phyloP scores from a whole-genome alignment of 768 basidiomycete species.

The Xerocomellus dryophilus region DNA sequence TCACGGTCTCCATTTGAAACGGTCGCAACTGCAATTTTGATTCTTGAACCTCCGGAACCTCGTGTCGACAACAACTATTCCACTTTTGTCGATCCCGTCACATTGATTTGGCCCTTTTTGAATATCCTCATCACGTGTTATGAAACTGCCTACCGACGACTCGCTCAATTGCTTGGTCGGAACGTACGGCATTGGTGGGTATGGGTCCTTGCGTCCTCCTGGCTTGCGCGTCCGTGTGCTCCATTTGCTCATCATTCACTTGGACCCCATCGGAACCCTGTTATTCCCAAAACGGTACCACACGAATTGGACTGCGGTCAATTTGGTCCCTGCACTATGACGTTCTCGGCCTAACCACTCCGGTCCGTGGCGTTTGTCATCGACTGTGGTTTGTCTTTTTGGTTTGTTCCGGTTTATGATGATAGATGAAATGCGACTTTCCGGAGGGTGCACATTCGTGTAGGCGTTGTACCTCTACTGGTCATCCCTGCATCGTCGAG shows the following conservation, averaged over 20 bases:
- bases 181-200: conserved; percentile 7
- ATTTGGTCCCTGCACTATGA: conserved; percentile 8
- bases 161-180: conserved; percentile 14
- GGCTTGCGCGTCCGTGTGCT: not conserved
- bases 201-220: conserved; percentile 2
- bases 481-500: conserved; percentile 80
- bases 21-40: conserved; percentile 22
- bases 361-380: conserved; percentile 1
- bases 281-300: conserved; percentile 13
- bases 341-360: conserved; percentile 3
- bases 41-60: conserved; percentile 28
- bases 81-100: conserved; percentile 6
- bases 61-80: conserved; percentile 15
- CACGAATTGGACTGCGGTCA: conserved; percentile 5
- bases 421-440: conserved; percentile 85
- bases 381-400: conserved; percentile 12
- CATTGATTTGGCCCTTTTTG: not conserved
- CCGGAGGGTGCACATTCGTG: conserved; percentile 71
- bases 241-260: conserved; percentile 3
- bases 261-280: conserved; percentile 1
- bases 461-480: conserved; percentile 67
- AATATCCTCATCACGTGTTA: not conserved
- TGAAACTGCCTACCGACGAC: not conserved
- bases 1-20: conserved; percentile 11
- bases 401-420: conserved; percentile 8